Base-by-base conservation (phyloP, 495 filamentous ascomycete species). In the Penicillium taxi region DNA sequence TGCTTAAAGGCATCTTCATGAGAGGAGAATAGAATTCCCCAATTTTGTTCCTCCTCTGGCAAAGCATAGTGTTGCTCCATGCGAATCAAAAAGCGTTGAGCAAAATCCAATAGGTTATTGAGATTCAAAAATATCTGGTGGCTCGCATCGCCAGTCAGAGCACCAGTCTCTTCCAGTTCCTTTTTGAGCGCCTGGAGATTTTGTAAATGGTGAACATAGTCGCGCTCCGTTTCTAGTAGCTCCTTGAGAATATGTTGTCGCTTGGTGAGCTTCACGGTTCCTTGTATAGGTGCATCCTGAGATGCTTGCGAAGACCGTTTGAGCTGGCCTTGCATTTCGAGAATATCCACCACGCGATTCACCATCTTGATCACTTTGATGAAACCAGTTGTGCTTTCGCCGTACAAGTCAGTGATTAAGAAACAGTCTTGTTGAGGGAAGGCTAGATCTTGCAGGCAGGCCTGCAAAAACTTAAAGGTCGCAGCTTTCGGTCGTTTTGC, bases 171-270 rank as follows among this genome's bases (percentile, higher is more conserved):
- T 51, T 96, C 86, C 21, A 96, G 66, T 17, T 79, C 77, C 49
- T 86, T 91, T 68, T 96, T 96, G 39, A 96, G 75, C 34, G 88
- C 82, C 52, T 96, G 89, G 12, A 98, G 61, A 44, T 89, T 88
- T 53, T 96, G 90, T 18, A 98, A 69, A 64, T 96, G 89, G 50
- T 96, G 90, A n/a, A 96, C 93, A 45, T 98, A 98, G 55, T 94
- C 93, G 26, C 91, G 81, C 57, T 98, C 91, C 4, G 90, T 96
- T 47, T 85, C 84, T 30, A 98, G 78, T 30, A 98, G 63, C 55
- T 98, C 91, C 47, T 82, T 77, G 20, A 98, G 75, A 41, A 96
- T 82, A 50, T 94, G 81, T 39, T 95, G 80, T 26, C 86, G 72
- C 52, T 87, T 86, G 33, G 84, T 91, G 48, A 86, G 59, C 37